These are phyloP conservation scores for Solanum stenotomum DNA, from an alignment of 257 asterid species.

Conservation along the genomic window DNA sequence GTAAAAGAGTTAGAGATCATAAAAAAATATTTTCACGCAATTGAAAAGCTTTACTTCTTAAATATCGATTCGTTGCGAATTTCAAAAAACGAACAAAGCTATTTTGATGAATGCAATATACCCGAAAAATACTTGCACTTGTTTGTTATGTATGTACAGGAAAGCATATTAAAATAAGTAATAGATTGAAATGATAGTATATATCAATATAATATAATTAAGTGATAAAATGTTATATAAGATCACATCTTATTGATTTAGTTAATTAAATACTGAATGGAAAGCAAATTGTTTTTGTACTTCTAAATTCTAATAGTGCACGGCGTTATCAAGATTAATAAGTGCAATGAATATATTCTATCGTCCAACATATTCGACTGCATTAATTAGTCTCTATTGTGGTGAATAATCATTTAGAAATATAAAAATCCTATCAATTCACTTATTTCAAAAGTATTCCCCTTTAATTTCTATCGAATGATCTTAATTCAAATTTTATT, in stretches of 20 bases:
- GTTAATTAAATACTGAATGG: too few species aligned
- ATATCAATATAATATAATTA: not conserved
- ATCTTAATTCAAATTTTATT: not conserved
- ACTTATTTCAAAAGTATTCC: too few species aligned
- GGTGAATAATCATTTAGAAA: too few species aligned
- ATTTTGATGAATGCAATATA: not conserved
- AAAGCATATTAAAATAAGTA: not conserved
- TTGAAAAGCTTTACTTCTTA: too few species aligned
- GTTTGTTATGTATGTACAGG: not conserved
- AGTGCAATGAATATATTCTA: not conserved
- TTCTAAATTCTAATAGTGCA: not conserved
- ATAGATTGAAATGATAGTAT: not conserved
- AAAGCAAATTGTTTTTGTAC: not conserved
- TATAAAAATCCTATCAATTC: too few species aligned
- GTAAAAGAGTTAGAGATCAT: not conserved
- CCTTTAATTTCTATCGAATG: not conserved
- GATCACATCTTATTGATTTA: not conserved
- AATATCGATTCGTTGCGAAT: not conserved
- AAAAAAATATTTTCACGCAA: not conserved
- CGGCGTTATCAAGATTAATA: not conserved
- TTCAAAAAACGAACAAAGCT: not conserved
- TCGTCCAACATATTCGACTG: not conserved
- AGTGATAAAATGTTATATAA: not conserved
- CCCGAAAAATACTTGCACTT: not conserved
- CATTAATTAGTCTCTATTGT: not conserved